These are phyloP conservation scores for Parastagonospora nodorum DNA, from an alignment of 2,329 filamentous ascomycete genomes.

Conservation along the genomic window DNA sequence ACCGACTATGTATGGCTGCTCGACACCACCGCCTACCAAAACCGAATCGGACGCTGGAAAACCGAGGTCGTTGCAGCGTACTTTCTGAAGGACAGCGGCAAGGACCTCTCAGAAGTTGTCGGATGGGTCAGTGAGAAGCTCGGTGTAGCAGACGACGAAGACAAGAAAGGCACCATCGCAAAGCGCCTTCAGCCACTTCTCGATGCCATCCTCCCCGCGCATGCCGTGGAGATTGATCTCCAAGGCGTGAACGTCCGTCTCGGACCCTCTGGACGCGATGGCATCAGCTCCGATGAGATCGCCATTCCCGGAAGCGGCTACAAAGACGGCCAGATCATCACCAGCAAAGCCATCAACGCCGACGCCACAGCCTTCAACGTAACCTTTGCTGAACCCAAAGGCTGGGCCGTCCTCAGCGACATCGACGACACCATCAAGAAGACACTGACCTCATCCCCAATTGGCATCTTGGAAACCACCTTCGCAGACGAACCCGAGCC, in stretches of 20 bases:
- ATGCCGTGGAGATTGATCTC: slow-evolving; percentile 70
- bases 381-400: slow-evolving; percentile 73
- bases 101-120: slow-evolving; percentile 70
- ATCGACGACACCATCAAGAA: slow-evolving; percentile 96
- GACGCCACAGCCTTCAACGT: slow-evolving; percentile 67
- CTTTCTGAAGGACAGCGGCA: slow-evolving; percentile 74
- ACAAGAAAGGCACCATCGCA: slow-evolving; percentile 64
- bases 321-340: slow-evolving; percentile 39
- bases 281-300: slow-evolving; percentile 67
- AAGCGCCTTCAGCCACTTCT: slow-evolving; percentile 77
- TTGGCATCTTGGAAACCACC: slow-evolving; percentile 81
- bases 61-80: slow-evolving; percentile 84
- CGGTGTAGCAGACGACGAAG: slow-evolving; percentile 60
- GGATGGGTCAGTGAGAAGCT: slow-evolving; percentile 72
- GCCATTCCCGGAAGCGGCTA: slow-evolving; percentile 55
- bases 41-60: slow-evolving; percentile 64
- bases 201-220: slow-evolving; percentile 73
- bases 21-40: slow-evolving; percentile 82
- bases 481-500: slow-evolving; percentile 77
- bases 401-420: slow-evolving; percentile 87
- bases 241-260: slow-evolving; percentile 51
- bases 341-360: slow-evolving; percentile 36
- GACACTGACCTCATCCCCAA: slow-evolving; percentile 78
- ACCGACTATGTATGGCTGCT: slow-evolving; percentile 83
- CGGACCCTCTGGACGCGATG: slow-evolving; percentile 73